Base-by-base conservation (phyloP, 176 grass and related monocot genomes). In the Ensete ventricosum region DNA sequence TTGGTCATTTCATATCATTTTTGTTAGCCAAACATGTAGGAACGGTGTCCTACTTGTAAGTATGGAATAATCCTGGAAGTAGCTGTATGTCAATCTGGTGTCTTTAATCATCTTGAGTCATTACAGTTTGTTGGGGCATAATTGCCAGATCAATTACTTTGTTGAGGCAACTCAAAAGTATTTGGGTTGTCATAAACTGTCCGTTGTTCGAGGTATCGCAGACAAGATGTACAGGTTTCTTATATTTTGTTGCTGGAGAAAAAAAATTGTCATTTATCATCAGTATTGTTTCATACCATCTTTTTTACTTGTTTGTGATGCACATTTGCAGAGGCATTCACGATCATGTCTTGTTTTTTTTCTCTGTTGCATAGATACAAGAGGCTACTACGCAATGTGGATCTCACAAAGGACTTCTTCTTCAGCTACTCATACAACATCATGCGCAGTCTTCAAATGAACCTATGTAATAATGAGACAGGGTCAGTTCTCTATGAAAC, bases 401-500 rank as follows among this genome's bases (percentile, higher is more conserved):
- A 99, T 84, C 86, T 99, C 60, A 82, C 88, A 0, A 94, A 95
- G 80, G 96, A 99, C 73, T 99, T 99, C 91, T 99, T 94, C 91
- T 99, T 95, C 82, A 99, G 96, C 76, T 99, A 99, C 79, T 94
- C 90, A 64, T 99, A 99, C 87, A 99, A 99, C 70, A 83, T 99
- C 64, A 99, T 99, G 96, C 72, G 84, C 71, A 99, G 84, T 72
- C 91, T 99, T 85, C 96, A 99, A 69, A 95, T 85, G 84, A 99
- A 99, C 50, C 68, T 94, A 82, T 85, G 19, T 6, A 81, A 89
- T 70, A 81, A 81, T 70, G 83, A 79, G 69, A 85, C 81, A 60
- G 88, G 76, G 2, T 84, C 74, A 67, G 84, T 80, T 85, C 72
- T 91, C 80, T 99, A 99, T 71, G 96, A 99, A 81, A 84, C 96